Evolutionary conservation across 2,329 filamentous ascomycete species (phyloP).

Genomic region (Talaromyces verruculosus): DNA sequence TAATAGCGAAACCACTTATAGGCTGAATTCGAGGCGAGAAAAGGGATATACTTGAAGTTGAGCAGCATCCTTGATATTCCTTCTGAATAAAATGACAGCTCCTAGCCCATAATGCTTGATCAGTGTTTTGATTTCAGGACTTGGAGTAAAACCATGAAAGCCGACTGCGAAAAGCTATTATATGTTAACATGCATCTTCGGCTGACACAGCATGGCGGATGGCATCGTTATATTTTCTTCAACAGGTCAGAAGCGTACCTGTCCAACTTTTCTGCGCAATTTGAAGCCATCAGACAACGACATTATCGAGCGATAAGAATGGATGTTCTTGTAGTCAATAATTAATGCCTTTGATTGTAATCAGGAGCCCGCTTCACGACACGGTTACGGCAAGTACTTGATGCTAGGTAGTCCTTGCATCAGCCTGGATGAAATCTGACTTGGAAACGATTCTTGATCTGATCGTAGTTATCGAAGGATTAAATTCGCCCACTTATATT

Average conservation of each 20-base stretch:
- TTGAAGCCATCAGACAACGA: constrained; percentile 15
- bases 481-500: background rate
- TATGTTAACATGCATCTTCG: background rate
- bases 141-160: constrained; percentile 43
- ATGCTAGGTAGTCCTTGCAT: background rate
- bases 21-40: background rate
- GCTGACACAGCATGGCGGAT: background rate
- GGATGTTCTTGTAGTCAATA: background rate
- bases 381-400: background rate
- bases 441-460: background rate
- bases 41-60: constrained; percentile 37
- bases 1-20: background rate
- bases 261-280: constrained; percentile 36
- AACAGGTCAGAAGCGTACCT: constrained; percentile 28
- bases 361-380: too few relatives aligned
- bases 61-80: constrained; percentile 41
- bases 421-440: background rate
- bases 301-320: background rate
- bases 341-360: background rate
- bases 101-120: constrained; percentile 46
- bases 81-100: constrained; percentile 44
- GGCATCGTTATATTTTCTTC: constrained; percentile 8
- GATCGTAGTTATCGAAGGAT: background rate
- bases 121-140: constrained; percentile 44
- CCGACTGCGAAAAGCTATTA: constrained; percentile 47